Evolutionary conservation across 2,329 filamentous ascomycete genomes (phyloP), one percentile per base, ranked within the genome.

Genomic region (Monilinia fructigena): DNA sequence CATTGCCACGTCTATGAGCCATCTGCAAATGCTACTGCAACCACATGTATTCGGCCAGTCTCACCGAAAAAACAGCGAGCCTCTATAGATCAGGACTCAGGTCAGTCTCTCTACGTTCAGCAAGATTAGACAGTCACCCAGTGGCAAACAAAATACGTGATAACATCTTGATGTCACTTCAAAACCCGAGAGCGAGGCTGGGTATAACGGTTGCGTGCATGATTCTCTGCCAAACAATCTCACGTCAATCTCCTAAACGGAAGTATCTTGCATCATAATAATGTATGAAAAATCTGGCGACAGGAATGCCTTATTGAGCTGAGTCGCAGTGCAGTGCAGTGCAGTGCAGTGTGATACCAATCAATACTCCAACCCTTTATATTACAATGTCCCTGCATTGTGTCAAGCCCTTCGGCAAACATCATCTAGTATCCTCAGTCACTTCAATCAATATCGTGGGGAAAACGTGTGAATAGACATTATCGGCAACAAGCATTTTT

Each of bases 261-360:
- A 38, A 50, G n/a, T 6, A 50, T 18, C 28, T 23, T 35, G 6
- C 12, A 35, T n/a, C 26, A 60, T 23, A 31, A 31, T 28, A 40
- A 47, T 35, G 20, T 20, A 31, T n/a, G 6, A 6, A 1, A 16
- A 20, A 47, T 48, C 42, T 59, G 42, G 20, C 56, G 10, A 16
- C 16, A 60, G 45, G 31, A 60, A 60, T 60, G 56, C 56, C 28
- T 60, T 38, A 50, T 47, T 59, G 2, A 59, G 45, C 18, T 11
- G 35, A 14, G 26, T 59, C 56, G 56, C 56, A 59, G 42, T 48
- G 18, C 56, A 48, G 26, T 26, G 35, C 56, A 48, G 26, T 26
- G 35, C 40, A 35, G 35, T 38, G 31, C 31, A 35, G 31, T 35
- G 31, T 35, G 31, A 7, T 35, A 35, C 31, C 31, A 35, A 55